These are phyloP conservation scores for Podila horticola DNA, from an alignment of 192 early-diverging fungal genomes.

Conservation along the genomic window DNA sequence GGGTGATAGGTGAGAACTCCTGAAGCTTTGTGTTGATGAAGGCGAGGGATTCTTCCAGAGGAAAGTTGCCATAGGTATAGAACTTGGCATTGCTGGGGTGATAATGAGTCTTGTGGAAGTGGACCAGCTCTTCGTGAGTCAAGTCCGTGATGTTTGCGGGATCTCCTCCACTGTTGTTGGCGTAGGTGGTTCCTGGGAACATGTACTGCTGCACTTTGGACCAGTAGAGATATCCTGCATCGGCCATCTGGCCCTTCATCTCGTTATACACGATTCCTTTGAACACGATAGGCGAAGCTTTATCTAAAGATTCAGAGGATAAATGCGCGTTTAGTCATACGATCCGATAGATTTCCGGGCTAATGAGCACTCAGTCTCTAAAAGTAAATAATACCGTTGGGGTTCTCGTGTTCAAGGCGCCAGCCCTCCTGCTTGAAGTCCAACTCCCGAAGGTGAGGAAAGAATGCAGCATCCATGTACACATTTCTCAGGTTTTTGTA, in stretches of 20 bases:
- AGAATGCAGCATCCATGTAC: conserved; percentile 93
- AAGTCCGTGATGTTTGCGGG: conserved; percentile 88
- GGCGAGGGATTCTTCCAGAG: conserved; percentile 77
- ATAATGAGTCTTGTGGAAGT: conserved; percentile 88
- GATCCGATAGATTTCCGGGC: too few relatives aligned
- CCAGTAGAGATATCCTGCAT: conserved; percentile 83
- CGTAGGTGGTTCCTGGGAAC: conserved; percentile 87
- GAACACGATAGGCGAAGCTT: conserved; percentile 76
- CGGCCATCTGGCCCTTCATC: conserved; percentile 92
- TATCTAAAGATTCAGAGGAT: conserved; percentile 49
- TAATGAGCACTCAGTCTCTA: too few relatives aligned
- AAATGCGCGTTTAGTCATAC: too few relatives aligned
- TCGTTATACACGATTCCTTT: conserved; percentile 99
- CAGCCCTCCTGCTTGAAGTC: conserved; percentile 97
- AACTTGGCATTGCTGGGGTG: conserved; percentile 94
- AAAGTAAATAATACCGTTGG: conserved; percentile 48
- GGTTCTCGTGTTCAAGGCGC: conserved; percentile 86
- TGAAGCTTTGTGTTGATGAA: conserved; percentile 73
- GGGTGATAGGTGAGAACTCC: conserved; percentile 60
- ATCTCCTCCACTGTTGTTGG: conserved; percentile 89
- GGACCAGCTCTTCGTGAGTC: conserved; percentile 82
- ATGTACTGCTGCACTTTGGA: conserved; percentile 81
- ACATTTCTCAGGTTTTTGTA: conserved; percentile 89
- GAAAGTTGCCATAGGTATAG: conserved; percentile 91
- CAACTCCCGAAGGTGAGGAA: conserved; percentile 77